Conservation (phyloP, 352 stramenopile genomes). For the Phytopythium cucurbitacearum region DNA sequence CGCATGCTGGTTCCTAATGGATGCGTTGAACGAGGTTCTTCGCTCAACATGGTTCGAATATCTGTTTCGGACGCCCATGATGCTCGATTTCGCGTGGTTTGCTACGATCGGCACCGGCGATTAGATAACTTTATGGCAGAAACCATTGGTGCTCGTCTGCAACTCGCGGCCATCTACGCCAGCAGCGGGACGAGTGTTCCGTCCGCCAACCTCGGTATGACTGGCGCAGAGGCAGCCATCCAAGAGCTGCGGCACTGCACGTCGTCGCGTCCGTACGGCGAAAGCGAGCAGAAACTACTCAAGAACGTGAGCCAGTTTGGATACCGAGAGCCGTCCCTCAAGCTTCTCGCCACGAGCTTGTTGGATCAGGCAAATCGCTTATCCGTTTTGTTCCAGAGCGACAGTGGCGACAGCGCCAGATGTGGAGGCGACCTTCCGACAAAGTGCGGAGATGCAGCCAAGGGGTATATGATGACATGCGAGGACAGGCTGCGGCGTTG, state of each 20-base stretch:
- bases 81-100: slow-evolving; percentile 16
- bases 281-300: slow-evolving; percentile 17
- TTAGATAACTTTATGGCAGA: slow-evolving; percentile 27
- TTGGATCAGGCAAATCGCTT: slow-evolving; percentile 19
- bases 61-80: slow-evolving; percentile 1
- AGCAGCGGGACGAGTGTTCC: slow-evolving; percentile 21
- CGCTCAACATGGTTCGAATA: too few relatives aligned
- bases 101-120: slow-evolving; percentile 28
- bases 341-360: slow-evolving; percentile 25
- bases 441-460: slow-evolving; percentile 12
- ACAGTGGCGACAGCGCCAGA: too few relatives aligned
- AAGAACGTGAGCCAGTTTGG: slow-evolving; percentile 19
- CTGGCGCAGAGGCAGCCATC: slow-evolving; percentile 35
- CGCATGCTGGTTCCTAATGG: slow-evolving; percentile 35
- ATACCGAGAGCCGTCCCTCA: slow-evolving; percentile 37
- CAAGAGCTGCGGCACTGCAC: slow-evolving; percentile 34
- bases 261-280: slow-evolving; percentile 25
- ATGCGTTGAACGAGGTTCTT: slow-evolving; percentile 7
- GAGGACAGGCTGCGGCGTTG: background rate
- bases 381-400: slow-evolving; percentile 26
- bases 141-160: slow-evolving; percentile 29
- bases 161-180: slow-evolving; percentile 35
- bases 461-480: slow-evolving; percentile 10
- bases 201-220: slow-evolving; percentile 34
- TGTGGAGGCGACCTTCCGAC: too few relatives aligned